Evolutionary conservation across 2,329 filamentous ascomycete species (phyloP).

Genomic region (Fusarium beomiforme): DNA sequence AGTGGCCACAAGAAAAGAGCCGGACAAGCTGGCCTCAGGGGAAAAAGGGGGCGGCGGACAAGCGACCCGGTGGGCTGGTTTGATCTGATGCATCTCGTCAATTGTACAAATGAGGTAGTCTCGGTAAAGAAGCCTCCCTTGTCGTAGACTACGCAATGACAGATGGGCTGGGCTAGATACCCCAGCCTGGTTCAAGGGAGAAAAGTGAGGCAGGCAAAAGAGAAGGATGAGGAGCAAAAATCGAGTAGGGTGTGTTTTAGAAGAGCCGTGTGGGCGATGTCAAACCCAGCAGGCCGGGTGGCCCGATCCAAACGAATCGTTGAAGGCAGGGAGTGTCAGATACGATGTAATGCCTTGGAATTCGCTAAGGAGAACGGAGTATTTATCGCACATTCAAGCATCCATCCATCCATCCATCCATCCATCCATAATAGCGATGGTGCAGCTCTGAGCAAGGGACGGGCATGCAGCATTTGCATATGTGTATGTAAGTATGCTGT

Average conservation of each 20-base stretch:
- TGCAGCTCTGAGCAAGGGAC: background rate
- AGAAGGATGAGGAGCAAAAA: slow-evolving; percentile 11
- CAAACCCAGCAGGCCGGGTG: slow-evolving; percentile 34
- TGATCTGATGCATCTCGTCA: slow-evolving; percentile 45
- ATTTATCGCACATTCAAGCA: background rate
- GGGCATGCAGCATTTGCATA: background rate
- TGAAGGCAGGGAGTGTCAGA: slow-evolving; percentile 26
- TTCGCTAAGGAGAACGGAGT: slow-evolving; percentile 6
- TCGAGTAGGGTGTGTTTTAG: slow-evolving; percentile 34
- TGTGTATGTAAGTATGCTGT: background rate
- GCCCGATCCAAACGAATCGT: slow-evolving; percentile 33
- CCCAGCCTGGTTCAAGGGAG: slow-evolving; percentile 2
- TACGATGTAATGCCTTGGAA: slow-evolving; percentile 3
- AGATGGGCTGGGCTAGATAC: slow-evolving; percentile 24
- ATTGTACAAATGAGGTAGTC: slow-evolving; percentile 36
- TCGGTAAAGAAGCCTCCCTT: slow-evolving; percentile 26
- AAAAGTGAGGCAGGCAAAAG: slow-evolving; percentile 21
- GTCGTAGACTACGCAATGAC: slow-evolving; percentile 35
- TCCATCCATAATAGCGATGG: background rate
- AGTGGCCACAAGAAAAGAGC: slow-evolving; percentile 34
- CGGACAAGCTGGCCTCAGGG: slow-evolving; percentile 38
- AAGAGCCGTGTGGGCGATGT: slow-evolving; percentile 17
- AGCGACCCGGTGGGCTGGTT: slow-evolving; percentile 45
- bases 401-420: background rate
- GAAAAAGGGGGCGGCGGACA: slow-evolving; percentile 44